Conservation (phyloP, 768 basidiomycete species). For the Psilocybe azurescens region DNA sequence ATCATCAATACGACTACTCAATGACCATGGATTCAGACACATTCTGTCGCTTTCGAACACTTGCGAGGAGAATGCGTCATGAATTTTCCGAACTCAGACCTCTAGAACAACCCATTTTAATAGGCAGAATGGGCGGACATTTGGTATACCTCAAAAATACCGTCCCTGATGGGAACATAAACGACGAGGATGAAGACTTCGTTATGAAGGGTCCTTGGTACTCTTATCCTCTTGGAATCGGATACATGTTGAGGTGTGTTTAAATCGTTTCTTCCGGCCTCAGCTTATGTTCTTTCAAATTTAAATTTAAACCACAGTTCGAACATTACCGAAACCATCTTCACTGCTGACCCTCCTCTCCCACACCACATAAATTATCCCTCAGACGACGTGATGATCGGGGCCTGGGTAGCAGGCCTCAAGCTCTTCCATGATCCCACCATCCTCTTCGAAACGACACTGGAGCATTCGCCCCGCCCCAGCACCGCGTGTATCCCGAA, state of each 20-base stretch:
- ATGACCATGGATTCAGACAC: constrained; percentile 18
- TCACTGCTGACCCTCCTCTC: constrained; percentile 12
- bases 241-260: constrained; percentile 11
- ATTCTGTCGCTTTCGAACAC: constrained; percentile 6
- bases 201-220: constrained; percentile 12
- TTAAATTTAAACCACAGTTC: constrained; percentile 1
- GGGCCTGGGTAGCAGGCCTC: constrained; percentile 6
- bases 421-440: neutral
- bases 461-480: constrained; percentile 3
- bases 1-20: constrained; percentile 9
- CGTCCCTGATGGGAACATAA: constrained; percentile 9
- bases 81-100: constrained; percentile 2
- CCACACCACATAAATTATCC: constrained; percentile 18
- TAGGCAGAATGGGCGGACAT: constrained; percentile 11
- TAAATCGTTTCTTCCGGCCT: too few species aligned
- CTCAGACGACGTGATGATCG: constrained; percentile 17
- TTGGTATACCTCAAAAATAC: constrained; percentile 1
- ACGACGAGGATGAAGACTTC: constrained; percentile 5
- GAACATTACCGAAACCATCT: constrained; percentile 1
- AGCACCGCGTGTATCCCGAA: constrained; percentile 6
- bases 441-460: neutral
- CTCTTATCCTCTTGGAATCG: constrained; percentile 15
- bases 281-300: too few species aligned
- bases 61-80: constrained; percentile 1
- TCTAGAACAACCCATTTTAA: constrained; percentile 6